A percentile compares a stretch with the other conserved stretches of the same genome.
phyloP scores from a whole-genome alignment of 208 protist genomes.

The Trypanosoma lewisi region DNA sequence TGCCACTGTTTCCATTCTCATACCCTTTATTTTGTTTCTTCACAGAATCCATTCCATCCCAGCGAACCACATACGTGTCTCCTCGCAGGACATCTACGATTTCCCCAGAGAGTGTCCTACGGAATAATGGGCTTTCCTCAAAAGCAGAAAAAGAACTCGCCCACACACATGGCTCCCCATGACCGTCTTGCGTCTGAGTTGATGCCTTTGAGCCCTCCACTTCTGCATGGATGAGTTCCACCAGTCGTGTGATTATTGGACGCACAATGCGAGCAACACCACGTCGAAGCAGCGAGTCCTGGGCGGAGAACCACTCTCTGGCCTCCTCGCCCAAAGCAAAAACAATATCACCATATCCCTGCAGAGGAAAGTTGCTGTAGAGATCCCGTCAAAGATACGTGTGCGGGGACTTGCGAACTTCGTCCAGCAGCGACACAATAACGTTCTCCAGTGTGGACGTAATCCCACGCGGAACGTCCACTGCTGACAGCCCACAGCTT shows the following conservation, averaged over 20 bases:
- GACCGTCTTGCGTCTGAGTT: neutral
- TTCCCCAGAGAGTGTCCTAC: slow-evolving; percentile 19
- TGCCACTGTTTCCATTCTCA: neutral
- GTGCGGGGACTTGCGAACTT: slow-evolving; percentile 29
- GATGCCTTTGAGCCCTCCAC: neutral
- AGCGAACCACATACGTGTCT: slow-evolving; percentile 55
- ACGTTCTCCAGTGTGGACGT: slow-evolving; percentile 2
- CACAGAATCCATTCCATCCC: slow-evolving; percentile 4
- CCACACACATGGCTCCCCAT: slow-evolving; percentile 16
- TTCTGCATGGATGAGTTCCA: slow-evolving; percentile 30
- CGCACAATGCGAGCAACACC: slow-evolving; percentile 46
- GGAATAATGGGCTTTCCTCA: slow-evolving; percentile 23
- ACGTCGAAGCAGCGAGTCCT: slow-evolving; percentile 37
- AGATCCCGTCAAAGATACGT: slow-evolving; percentile 48
- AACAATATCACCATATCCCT: slow-evolving; percentile 55
- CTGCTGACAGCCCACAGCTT: slow-evolving; percentile 54
- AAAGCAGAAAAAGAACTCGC: slow-evolving; percentile 17
- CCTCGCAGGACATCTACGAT: slow-evolving; percentile 52
- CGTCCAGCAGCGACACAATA: slow-evolving; percentile 3
- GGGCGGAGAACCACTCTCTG: slow-evolving; percentile 43
- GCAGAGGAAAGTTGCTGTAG: slow-evolving; percentile 37
- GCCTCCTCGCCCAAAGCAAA: slow-evolving; percentile 23
- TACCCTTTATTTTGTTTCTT: too few species aligned
- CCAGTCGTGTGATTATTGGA: slow-evolving; percentile 27
- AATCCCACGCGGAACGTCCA: slow-evolving; percentile 45